These are phyloP conservation scores for Glycine soja DNA, from an alignment of 306 rosid species.

Conservation along the genomic window DNA sequence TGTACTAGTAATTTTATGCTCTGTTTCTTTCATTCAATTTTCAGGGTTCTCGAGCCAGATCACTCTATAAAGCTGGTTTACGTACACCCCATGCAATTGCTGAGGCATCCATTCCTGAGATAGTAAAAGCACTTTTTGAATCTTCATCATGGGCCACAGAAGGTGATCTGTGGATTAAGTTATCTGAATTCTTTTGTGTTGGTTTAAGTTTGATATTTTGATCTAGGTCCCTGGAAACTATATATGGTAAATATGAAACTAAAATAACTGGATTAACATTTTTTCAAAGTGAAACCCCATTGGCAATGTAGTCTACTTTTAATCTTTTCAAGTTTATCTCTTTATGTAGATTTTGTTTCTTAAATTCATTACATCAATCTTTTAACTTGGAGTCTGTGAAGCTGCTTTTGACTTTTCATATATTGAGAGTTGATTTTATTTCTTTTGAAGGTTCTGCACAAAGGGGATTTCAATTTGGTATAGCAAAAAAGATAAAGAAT, in stretches of 20 bases:
- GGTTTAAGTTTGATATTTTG: constrained; percentile 17
- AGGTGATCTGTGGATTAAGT: constrained; percentile 60
- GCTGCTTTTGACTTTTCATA: constrained; percentile 32
- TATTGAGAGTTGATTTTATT: constrained; percentile 44
- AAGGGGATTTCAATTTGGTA: constrained; percentile 77
- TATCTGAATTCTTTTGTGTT: not conserved
- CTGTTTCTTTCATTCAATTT: constrained; percentile 48
- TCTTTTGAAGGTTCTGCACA: constrained; percentile 71
- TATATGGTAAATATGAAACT: constrained; percentile 19
- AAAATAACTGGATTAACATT: constrained; percentile 33
- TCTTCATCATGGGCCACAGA: constrained; percentile 85
- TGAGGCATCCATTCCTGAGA: constrained; percentile 86
- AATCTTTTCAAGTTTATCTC: constrained; percentile 33
- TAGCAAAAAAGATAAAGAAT: constrained; percentile 92
- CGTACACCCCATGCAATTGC: constrained; percentile 94
- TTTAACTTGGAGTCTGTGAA: constrained; percentile 22
- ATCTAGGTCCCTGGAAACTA: constrained; percentile 29
- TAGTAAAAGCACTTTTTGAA: constrained; percentile 88
- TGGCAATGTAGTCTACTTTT: constrained; percentile 34
- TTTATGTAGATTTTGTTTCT: constrained; percentile 21
- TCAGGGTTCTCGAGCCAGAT: constrained; percentile 98
- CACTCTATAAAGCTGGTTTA: constrained; percentile 93
- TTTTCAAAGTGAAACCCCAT: constrained; percentile 26
- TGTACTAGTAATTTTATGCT: constrained; percentile 26
- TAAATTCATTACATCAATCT: constrained; percentile 28